phyloP scores from a whole-genome alignment of 345 rosid genomes.

The Lenwebbia sp. region DNA sequence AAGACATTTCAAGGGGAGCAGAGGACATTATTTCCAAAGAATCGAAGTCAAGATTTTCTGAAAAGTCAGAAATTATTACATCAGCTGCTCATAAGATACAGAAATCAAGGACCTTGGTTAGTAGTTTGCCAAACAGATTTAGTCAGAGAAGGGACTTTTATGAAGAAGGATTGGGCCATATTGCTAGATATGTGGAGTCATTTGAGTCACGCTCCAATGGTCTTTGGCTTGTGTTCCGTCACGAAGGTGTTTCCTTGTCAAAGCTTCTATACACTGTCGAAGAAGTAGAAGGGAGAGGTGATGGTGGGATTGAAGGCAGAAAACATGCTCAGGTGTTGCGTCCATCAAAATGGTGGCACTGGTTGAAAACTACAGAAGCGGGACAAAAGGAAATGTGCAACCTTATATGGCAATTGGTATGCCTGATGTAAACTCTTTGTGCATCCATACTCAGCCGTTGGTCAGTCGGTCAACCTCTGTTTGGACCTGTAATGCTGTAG shows the following conservation, averaged over 20 bases:
- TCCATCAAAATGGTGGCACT: slow-evolving; percentile 94
- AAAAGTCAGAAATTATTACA: slow-evolving; percentile 10
- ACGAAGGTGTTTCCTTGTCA: slow-evolving; percentile 83
- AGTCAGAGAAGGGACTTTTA: slow-evolving; percentile 11
- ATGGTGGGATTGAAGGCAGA: slow-evolving; percentile 41
- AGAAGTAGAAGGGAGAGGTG: slow-evolving; percentile 30
- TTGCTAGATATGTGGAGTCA: slow-evolving; percentile 87
- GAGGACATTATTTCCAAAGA: slow-evolving; percentile 23
- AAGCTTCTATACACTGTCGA: slow-evolving; percentile 72
- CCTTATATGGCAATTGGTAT: slow-evolving; percentile 81
- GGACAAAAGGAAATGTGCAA: slow-evolving; percentile 84
- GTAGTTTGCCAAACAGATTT: slow-evolving; percentile 13
- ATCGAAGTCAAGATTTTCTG: slow-evolving; percentile 12
- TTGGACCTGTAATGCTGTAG: not conserved
- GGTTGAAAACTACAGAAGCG: slow-evolving; percentile 81
- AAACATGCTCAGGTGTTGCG: slow-evolving; percentile 49
- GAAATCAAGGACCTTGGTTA: slow-evolving; percentile 15
- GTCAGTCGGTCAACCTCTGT: not conserved
- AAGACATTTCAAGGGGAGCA: slow-evolving; percentile 22
- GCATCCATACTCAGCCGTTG: not conserved
- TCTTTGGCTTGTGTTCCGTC: slow-evolving; percentile 85
- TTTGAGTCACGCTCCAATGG: slow-evolving; percentile 87
- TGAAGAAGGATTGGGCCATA: slow-evolving; percentile 78
- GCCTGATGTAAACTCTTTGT: not conserved
- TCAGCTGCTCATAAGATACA: slow-evolving; percentile 11